These are phyloP conservation scores for Calonectria honghensis DNA, from an alignment of 2,329 filamentous ascomycete species.

Conservation along the genomic window DNA sequence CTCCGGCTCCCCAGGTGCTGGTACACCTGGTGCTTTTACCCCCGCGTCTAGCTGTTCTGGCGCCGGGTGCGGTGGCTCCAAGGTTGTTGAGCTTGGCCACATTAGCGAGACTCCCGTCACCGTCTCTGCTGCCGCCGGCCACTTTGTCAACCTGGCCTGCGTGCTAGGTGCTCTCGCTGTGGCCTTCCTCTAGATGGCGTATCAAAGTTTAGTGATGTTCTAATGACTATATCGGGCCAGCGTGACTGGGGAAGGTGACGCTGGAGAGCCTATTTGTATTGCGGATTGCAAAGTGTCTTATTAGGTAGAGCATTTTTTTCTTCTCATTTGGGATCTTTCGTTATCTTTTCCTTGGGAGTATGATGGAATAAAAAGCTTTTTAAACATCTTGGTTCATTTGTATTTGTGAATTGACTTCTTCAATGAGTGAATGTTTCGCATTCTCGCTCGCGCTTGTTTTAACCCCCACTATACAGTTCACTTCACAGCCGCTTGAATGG, in stretches of 20 bases:
- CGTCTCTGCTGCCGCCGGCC: slow-evolving; percentile 41
- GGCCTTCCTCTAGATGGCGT: neutral
- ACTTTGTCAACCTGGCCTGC: slow-evolving; percentile 26
- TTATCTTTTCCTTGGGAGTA: neutral
- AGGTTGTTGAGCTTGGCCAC: neutral
- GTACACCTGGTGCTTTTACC: neutral
- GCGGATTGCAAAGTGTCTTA: slow-evolving; percentile 7
- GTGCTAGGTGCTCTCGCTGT: slow-evolving; percentile 5
- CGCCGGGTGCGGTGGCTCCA: slow-evolving; percentile 7
- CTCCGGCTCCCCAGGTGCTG: neutral
- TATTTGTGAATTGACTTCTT: neutral
- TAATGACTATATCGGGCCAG: slow-evolving; percentile 1
- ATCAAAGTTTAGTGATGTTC: neutral
- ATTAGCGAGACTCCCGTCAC: slow-evolving; percentile 40
- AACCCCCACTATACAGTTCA: neutral
- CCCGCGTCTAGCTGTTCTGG: slow-evolving; percentile 30
- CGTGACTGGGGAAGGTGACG: neutral
- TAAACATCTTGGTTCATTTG: neutral
- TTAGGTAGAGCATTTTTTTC: slow-evolving; percentile 6
- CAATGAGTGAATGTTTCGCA: neutral
- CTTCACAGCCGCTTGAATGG: neutral
- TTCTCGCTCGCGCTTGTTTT: neutral
- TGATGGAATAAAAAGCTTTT: neutral
- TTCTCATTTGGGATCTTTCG: too few species aligned
- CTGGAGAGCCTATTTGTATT: neutral